Base-by-base conservation (phyloP, 345 rosid species). In the Pistacia atlantica region DNA sequence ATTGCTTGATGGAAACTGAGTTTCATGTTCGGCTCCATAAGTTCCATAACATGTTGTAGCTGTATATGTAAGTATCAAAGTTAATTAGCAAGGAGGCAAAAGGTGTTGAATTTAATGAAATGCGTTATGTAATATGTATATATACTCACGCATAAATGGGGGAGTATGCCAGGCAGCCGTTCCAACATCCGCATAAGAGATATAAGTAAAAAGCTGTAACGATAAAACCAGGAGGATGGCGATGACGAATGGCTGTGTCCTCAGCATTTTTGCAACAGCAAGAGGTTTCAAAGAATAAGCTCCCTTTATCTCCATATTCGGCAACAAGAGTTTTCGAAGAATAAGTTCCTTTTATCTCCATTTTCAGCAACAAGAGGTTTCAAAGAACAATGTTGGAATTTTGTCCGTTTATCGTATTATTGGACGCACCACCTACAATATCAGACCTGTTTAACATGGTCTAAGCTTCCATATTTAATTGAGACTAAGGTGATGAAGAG, bases 1-100 rank as follows among this genome's bases (percentile, higher is more conserved):
- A 65, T 89, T 87, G 75, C 83, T 87, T 2, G 91, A 72, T 8
- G 94, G 92, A 45, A 89, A 90, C 84, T 89, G 83, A 4, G 84
- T 65, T 8, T 79, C 25, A 25, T 0, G 80, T 25, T 87, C 90
- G 48, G 66, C 69, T 25, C 25, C 25, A 25, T 25, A 25, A 25
- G 25, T 25, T 0, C 82, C 84, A 48, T 69, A 77, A 62, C 92
- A 90, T 12, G 75, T 65, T 11, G 90, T 87, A 1, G 94, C 94
- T 89, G 59, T 6, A 56, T 2, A 17, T 49, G 17, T 38, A 22
- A 8, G 3, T 7, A 42, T 42, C 22, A 67, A 65, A 37, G 33
- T 16, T 33, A 63, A 42, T 42, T 7, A 8, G 10, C 46, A 42
- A 42, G 25, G 25, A 33, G 1, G 42, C 68, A 65, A 2, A 42